Percentiles rank a stretch among this genome's conserved stretches.
Evolutionary conservation across 2,329 filamentous ascomycete species (phyloP).

Genomic region (Parafenestella ontariensis): DNA sequence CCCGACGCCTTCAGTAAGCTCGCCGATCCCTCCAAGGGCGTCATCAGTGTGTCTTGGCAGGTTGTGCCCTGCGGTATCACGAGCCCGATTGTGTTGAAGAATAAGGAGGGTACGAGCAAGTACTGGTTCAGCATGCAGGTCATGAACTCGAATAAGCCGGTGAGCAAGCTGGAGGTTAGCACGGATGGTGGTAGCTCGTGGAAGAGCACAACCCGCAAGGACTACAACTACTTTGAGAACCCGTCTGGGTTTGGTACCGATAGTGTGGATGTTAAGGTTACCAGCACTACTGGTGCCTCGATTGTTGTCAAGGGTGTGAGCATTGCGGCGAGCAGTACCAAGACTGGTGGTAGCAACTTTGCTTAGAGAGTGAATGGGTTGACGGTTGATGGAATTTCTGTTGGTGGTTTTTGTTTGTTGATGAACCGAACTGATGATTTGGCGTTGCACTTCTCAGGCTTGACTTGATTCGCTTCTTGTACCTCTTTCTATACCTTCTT

Average conservation of each 20-base stretch:
- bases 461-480: background rate
- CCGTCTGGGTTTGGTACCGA: constrained; percentile 62
- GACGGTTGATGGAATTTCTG: background rate
- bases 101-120: constrained; percentile 60
- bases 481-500: background rate
- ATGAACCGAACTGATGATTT: background rate
- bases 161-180: constrained; percentile 66
- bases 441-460: background rate
- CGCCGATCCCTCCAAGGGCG: constrained; percentile 53
- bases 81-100: constrained; percentile 58
- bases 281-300: constrained; percentile 58
- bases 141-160: constrained; percentile 65
- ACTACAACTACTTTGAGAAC: constrained; percentile 68
- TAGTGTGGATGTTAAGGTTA: constrained; percentile 64
- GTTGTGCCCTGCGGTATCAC: constrained; percentile 61
- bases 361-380: background rate
- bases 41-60: constrained; percentile 60
- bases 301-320: constrained; percentile 62
- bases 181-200: constrained; percentile 66
- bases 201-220: constrained; percentile 61
- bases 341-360: constrained; percentile 45
- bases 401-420: background rate
- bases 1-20: constrained; percentile 58
- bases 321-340: constrained; percentile 44
- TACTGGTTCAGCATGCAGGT: constrained; percentile 70